Percentiles rank a stretch among this genome's conserved stretches.
Conservation (phyloP, 495 filamentous ascomycete genomes). For the Polyplosphaeria fusca region DNA sequence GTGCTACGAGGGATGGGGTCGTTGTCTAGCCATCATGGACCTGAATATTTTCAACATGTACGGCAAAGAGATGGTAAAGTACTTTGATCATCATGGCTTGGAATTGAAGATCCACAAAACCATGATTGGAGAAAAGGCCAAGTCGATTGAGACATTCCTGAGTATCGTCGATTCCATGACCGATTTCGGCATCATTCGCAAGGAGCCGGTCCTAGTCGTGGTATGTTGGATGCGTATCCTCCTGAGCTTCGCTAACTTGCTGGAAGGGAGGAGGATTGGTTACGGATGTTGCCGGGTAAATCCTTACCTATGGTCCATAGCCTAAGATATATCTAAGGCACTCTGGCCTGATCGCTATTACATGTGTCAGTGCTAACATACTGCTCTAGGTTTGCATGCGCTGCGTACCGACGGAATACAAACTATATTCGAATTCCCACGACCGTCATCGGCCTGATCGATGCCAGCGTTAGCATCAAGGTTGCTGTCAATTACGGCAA, state of each 20-base stretch:
- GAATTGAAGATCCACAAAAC: constrained; percentile 59
- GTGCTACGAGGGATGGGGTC: constrained; percentile 56
- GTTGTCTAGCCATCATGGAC: constrained; percentile 60
- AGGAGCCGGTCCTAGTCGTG: constrained; percentile 41
- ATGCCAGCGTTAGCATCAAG: constrained; percentile 64
- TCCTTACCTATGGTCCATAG: constrained; percentile 32
- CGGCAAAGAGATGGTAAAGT: constrained; percentile 54
- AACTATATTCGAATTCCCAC: constrained; percentile 55
- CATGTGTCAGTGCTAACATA: neutral
- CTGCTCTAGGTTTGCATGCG: constrained; percentile 54
- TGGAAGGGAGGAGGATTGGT: constrained; percentile 56
- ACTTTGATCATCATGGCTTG: constrained; percentile 55
- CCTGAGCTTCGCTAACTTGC: neutral
- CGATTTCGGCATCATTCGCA: constrained; percentile 61
- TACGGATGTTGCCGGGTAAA: constrained; percentile 63
- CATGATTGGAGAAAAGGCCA: constrained; percentile 63
- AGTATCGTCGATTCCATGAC: constrained; percentile 62
- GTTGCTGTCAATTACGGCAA: constrained; percentile 63
- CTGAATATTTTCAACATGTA: constrained; percentile 59
- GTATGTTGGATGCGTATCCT: neutral
- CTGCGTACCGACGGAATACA: constrained; percentile 43
- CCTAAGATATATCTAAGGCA: constrained; percentile 45
- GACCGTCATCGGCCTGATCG: constrained; percentile 64
- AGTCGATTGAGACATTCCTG: constrained; percentile 59
- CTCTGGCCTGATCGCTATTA: constrained; percentile 34